Evolutionary conservation across 306 rosid species (phyloP).

Genomic region (Fragaria iinumae): DNA sequence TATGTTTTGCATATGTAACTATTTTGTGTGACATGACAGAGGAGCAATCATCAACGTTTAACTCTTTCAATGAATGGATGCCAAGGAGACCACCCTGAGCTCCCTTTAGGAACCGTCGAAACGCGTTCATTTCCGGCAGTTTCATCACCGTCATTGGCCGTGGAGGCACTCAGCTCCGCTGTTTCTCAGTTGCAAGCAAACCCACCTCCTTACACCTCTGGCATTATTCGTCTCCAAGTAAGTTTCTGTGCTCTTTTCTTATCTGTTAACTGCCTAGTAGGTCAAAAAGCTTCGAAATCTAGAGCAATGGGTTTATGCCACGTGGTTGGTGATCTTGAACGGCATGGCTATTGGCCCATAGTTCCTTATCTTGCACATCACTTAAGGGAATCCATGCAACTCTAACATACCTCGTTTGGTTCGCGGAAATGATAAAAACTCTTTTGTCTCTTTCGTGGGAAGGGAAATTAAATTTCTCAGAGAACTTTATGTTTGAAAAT

Average conservation of each 20-base stretch:
- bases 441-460: too few species aligned
- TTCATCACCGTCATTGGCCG: conserved; percentile 53
- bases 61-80: conserved; percentile 76
- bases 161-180: conserved; percentile 55
- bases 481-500: too few species aligned
- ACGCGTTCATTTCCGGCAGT: conserved; percentile 52
- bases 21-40: background rate
- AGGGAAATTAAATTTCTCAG: too few species aligned
- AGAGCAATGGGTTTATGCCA: conserved; percentile 24
- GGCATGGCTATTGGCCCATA: background rate
- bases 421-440: too few species aligned
- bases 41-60: conserved; percentile 23
- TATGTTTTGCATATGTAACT: background rate
- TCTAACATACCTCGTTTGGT: background rate
- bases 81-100: conserved; percentile 29
- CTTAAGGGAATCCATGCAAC: background rate
- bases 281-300: background rate
- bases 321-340: conserved; percentile 26
- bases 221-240: conserved; percentile 68
- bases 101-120: conserved; percentile 51
- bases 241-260: background rate
- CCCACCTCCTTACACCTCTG: conserved; percentile 57
- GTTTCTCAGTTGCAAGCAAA: conserved; percentile 50
- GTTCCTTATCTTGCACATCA: conserved; percentile 20
- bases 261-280: background rate